Conservation (phyloP, 495 filamentous ascomycete genomes). For the Lophium mytilinum region DNA sequence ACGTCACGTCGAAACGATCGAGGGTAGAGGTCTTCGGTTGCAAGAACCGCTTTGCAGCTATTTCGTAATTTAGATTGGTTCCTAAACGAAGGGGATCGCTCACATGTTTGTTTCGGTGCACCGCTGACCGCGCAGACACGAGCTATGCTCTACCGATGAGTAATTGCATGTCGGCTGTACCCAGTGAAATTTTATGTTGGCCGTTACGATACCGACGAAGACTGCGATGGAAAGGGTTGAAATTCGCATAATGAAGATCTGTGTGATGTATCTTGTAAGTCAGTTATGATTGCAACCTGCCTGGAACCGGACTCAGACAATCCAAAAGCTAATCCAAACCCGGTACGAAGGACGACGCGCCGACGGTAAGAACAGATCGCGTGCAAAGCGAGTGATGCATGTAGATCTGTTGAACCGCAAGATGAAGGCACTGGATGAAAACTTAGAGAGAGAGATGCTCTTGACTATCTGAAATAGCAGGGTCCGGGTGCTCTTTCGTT, state of each 20-base stretch:
- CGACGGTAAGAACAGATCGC: too few species aligned
- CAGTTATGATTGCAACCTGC: not conserved
- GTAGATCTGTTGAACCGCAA: too few species aligned
- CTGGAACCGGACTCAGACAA: not conserved
- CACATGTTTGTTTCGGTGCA: constrained; percentile 20
- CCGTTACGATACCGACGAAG: constrained; percentile 16
- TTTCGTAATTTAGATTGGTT: not conserved
- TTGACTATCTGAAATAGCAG: too few species aligned
- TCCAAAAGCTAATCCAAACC: not conserved
- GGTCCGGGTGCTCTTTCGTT: too few species aligned
- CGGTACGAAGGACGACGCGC: too few species aligned
- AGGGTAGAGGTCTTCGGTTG: constrained; percentile 17
- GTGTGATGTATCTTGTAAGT: constrained; percentile 14
- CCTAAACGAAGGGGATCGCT: not conserved
- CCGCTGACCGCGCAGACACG: constrained; percentile 17
- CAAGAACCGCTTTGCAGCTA: constrained; percentile 19
- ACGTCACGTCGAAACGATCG: constrained; percentile 19
- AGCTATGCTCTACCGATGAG: not conserved
- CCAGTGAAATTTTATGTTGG: constrained; percentile 23
- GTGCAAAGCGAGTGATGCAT: too few species aligned
- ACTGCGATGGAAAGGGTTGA: constrained; percentile 11
- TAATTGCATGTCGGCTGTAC: constrained; percentile 19
- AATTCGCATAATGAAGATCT: constrained; percentile 10
- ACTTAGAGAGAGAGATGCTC: too few species aligned
- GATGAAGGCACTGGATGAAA: too few species aligned